A percentile compares a stretch with the other conserved stretches of the same genome.
phyloP scores from a whole-genome alignment of 2,329 filamentous ascomycete species.

The Paracoccidioides lutzii region DNA sequence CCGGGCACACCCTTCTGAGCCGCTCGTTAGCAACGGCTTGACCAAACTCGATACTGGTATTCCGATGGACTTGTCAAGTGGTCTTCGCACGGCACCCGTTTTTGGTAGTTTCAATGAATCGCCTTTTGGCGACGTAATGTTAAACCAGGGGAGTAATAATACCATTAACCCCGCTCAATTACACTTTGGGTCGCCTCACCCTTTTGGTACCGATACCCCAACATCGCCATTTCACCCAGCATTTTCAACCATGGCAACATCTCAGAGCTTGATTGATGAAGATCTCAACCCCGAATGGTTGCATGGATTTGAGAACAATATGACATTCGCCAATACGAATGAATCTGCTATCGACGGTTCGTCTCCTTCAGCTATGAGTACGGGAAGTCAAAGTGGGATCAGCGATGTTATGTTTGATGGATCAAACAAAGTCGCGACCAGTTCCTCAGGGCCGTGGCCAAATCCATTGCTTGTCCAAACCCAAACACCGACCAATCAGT shows the following conservation, averaged over 20 bases:
- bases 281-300: conserved; percentile 80
- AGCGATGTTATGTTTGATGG: conserved; percentile 88
- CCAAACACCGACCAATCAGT: conserved; percentile 52
- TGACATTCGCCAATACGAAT: conserved; percentile 55
- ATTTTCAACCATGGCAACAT: conserved; percentile 43
- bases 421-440: conserved; percentile 45
- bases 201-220: conserved; percentile 28
- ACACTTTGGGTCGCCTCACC: conserved; percentile 50
- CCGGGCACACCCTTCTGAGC: conserved; percentile 47
- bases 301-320: conserved; percentile 65
- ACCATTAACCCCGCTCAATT: conserved; percentile 51
- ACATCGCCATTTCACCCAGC: conserved; percentile 30
- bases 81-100: conserved; percentile 67
- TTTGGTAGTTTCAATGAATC: conserved; percentile 56
- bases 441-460: conserved; percentile 53
- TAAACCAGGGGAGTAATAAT: conserved; percentile 47
- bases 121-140: conserved; percentile 57
- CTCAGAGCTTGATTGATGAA: conserved; percentile 44
- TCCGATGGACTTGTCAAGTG: conserved; percentile 51
- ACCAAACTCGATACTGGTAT: conserved; percentile 73
- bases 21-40: conserved; percentile 50
- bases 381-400: conserved; percentile 77
- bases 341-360: conserved; percentile 83
- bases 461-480: conserved; percentile 56
- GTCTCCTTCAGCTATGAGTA: conserved; percentile 91